A percentile compares a stretch with the other conserved stretches of the same genome.
Evolutionary conservation across 805 yeast species (phyloP).

Genomic region (Suhomyces sp.): DNA sequence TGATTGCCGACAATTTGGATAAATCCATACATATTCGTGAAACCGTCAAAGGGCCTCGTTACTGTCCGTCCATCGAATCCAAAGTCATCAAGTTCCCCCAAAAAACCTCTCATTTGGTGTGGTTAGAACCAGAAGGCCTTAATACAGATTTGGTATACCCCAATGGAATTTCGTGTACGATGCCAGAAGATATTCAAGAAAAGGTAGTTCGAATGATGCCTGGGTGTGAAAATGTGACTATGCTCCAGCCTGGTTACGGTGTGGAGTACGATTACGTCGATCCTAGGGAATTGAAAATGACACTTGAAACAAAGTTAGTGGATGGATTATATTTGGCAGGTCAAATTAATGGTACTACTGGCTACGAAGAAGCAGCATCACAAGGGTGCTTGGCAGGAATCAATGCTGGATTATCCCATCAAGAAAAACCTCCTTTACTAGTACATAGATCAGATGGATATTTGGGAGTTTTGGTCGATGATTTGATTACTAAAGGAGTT

Average conservation of each 20-base stretch:
- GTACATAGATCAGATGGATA: slow-evolving; percentile 82
- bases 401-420: slow-evolving; percentile 73
- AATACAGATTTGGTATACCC: slow-evolving; percentile 89
- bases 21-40: slow-evolving; percentile 88
- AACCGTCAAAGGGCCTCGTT: slow-evolving; percentile 93
- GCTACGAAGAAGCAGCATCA: slow-evolving; percentile 98
- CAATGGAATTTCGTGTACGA: slow-evolving; percentile 91
- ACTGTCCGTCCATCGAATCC: slow-evolving; percentile 95
- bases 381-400: slow-evolving; percentile 96
- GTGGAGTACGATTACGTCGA: slow-evolving; percentile 97
- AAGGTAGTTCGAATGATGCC: slow-evolving; percentile 73
- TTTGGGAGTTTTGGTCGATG: slow-evolving; percentile 90
- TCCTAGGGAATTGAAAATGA: slow-evolving; percentile 77
- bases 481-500: slow-evolving; percentile 91
- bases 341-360: slow-evolving; percentile 97
- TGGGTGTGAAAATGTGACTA: slow-evolving; percentile 84
- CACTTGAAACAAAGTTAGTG: slow-evolving; percentile 79
- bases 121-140: slow-evolving; percentile 97
- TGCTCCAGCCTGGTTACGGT: slow-evolving; percentile 97
- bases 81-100: slow-evolving; percentile 79
- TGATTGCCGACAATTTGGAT: slow-evolving; percentile 68
- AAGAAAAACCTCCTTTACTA: slow-evolving; percentile 44
- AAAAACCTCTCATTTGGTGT: slow-evolving; percentile 73
- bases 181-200: slow-evolving; percentile 91
- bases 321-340: slow-evolving; percentile 88